These are phyloP conservation scores for Chlorella sp. DNA, from an alignment of 139 green algal genomes.

Conservation along the genomic window DNA sequence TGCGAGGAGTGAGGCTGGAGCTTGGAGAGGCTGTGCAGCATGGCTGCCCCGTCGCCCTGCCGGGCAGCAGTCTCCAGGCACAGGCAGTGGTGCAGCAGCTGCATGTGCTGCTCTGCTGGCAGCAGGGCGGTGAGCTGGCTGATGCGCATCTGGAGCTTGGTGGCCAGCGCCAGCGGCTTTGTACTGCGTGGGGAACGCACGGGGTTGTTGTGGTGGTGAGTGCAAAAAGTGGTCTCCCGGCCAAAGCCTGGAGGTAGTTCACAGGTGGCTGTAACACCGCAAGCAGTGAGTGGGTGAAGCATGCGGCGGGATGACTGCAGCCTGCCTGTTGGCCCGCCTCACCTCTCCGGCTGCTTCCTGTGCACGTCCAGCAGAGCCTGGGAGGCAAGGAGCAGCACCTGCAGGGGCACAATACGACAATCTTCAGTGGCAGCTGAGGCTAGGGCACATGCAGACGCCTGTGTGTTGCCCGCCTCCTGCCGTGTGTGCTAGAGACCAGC, in stretches of 20 bases:
- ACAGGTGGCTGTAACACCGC: too few species aligned
- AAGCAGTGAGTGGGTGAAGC: not conserved
- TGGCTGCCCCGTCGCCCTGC: not conserved
- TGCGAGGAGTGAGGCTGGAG: slow-evolving; percentile 2
- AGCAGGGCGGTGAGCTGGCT: not conserved
- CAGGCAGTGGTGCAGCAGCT: slow-evolving; percentile 27
- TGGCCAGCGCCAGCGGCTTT: slow-evolving; percentile 15
- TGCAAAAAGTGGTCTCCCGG: too few species aligned
- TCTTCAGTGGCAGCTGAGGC: not conserved
- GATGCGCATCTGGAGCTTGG: slow-evolving; percentile 18
- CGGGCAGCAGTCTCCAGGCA: not conserved
- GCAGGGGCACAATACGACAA: not conserved
- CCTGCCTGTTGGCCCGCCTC: not conserved
- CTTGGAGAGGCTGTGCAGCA: not conserved
- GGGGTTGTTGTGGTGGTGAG: not conserved
- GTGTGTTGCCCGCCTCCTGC: too few species aligned
- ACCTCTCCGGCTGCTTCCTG: slow-evolving; percentile 1
- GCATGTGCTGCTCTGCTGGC: not conserved
- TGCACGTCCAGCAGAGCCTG: slow-evolving; percentile 35
- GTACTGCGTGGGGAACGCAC: not conserved
- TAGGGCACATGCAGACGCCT: not conserved
- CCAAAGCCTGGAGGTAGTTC: not conserved
- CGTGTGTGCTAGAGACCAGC: too few species aligned
- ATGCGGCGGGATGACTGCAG: too few species aligned
- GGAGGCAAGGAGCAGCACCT: slow-evolving; percentile 21